Evolutionary conservation across 345 rosid genomes (phyloP).

Genomic region (rapeseed (Brassica napus)): DNA sequence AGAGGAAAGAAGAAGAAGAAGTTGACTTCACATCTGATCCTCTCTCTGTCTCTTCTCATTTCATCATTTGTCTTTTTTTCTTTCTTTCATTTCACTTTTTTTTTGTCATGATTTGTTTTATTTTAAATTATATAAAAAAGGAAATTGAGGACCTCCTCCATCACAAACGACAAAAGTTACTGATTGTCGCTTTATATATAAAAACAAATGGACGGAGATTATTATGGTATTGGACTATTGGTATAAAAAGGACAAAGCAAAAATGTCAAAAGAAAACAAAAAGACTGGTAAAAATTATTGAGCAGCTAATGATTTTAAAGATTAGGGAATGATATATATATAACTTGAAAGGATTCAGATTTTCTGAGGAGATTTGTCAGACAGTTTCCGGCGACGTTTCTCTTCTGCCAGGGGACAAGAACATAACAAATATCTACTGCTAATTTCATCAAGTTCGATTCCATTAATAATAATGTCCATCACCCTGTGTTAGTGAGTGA

Average conservation of each 20-base stretch:
- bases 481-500: too few relatives aligned
- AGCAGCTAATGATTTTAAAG: conserved; percentile 20
- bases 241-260: conserved; percentile 3
- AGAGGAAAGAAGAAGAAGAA: neutral
- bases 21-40: conserved; percentile 40
- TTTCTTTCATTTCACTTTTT: neutral
- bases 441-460: too few relatives aligned
- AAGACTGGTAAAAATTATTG: neutral
- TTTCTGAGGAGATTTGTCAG: neutral
- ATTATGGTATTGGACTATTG: conserved; percentile 15
- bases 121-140: neutral
- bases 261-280: neutral
- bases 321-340: too few relatives aligned
- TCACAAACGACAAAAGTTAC: conserved; percentile 34
- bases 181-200: neutral
- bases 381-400: neutral
- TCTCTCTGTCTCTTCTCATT: conserved; percentile 27
- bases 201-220: conserved; percentile 6
- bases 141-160: conserved; percentile 9
- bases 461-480: too few relatives aligned
- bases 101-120: conserved; percentile 1
- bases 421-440: neutral
- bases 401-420: neutral
- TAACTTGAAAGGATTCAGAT: neutral
- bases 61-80: neutral